Evolutionary conservation across 1,139 yeast genomes (phyloP).

Genomic region (Yamadazyma epiphylla): DNA sequence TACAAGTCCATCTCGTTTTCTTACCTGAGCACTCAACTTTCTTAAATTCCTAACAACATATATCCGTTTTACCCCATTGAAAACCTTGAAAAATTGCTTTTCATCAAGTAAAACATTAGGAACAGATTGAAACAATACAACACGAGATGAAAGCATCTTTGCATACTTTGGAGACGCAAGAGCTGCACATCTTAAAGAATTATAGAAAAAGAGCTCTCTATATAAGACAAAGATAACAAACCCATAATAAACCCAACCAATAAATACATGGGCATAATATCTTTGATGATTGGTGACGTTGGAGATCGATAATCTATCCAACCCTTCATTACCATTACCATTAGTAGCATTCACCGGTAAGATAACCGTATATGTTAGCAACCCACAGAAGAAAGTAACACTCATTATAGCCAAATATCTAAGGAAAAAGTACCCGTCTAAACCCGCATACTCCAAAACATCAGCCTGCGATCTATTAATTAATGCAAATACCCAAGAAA

Average conservation of each 20-base stretch:
- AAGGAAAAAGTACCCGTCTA: conserved; percentile 70
- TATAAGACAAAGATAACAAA: conserved; percentile 65
- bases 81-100: conserved; percentile 52
- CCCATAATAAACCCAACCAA: conserved; percentile 79
- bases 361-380: conserved; percentile 50
- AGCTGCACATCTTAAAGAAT: conserved; percentile 76
- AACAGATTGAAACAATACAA: conserved; percentile 75
- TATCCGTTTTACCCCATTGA: conserved; percentile 72
- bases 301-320: conserved; percentile 75
- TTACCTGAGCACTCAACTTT: conserved; percentile 54
- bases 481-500: conserved; percentile 58
- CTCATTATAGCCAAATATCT: conserved; percentile 52
- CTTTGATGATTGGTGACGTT: conserved; percentile 57
- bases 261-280: conserved; percentile 81
- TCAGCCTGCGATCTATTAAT: conserved; percentile 61
- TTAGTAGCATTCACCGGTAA: conserved; percentile 64
- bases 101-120: conserved; percentile 67
- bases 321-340: conserved; percentile 55
- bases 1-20: conserved; percentile 61
- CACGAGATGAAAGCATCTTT: conserved; percentile 66
- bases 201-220: conserved; percentile 77
- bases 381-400: conserved; percentile 34
- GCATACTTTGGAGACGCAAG: conserved; percentile 80
- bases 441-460: conserved; percentile 66
- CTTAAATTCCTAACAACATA: conserved; percentile 71